Evolutionary conservation across 129 eudicot genomes (phyloP), one percentile per base, ranked within the genome.

Genomic region (Heracleum sosnowskyi): DNA sequence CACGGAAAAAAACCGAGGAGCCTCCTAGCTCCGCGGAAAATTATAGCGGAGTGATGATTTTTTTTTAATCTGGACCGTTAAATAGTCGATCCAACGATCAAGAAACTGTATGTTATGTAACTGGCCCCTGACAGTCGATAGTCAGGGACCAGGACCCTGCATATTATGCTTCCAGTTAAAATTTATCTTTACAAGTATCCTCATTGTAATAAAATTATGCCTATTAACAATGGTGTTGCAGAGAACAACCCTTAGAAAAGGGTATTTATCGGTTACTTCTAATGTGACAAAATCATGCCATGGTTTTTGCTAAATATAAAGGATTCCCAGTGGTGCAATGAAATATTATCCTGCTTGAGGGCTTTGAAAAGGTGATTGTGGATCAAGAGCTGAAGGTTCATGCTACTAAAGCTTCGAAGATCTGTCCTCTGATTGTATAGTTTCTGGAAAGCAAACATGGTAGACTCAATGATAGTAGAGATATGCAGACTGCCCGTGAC

Each of bases 191-290:
- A 26, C 12, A 33, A 37, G 12, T 7, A 3, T 15, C 20, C 33
- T 16, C 34, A 4, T 74, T 26, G 34, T 11, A 39, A 74, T 74
- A 24, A 1, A 42, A 24, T 16, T 22, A 17, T 49, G 45, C 68
- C 20, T 33, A 11, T 33, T 20, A 53, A 78, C 49, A n/a, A 47
- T 46, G 22, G 31, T n/a, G 22, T 77, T 77, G 69, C 81, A 79
- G 81, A 79, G 77, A 69, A 79, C 53, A 69, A 69, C 16, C 77
- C 76, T 24, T 69, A 51, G 40, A 79, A 66, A 11, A 20, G 69
- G 5, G 33, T 26, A 57, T n/a, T 60, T 2, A 60, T 60, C 55
- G 55, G 77, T 17, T 11, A 40, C 39, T 7, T 18, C 1, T 26
- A 24, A 60, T 10, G 42, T 39, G 11, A 28, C 47, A 46, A 33